Percentiles rank a stretch among this genome's conserved stretches.
These are phyloP conservation scores for Backusella circina DNA, from an alignment of 192 early-diverging fungal genomes.

Conservation along the genomic window DNA sequence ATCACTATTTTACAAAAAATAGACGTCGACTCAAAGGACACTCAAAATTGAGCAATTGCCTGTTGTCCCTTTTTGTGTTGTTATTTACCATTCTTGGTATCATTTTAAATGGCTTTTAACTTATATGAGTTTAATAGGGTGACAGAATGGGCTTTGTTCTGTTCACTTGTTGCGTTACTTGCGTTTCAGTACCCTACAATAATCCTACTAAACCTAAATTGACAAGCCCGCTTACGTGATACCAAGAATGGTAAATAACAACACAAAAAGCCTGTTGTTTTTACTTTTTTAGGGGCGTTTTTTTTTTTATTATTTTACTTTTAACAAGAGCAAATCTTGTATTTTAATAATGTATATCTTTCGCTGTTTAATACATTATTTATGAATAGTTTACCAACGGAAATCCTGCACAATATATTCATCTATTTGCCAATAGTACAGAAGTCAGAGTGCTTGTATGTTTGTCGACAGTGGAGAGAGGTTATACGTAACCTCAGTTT, in stretches of 20 bases:
- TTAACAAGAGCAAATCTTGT: neutral
- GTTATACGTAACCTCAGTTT: neutral
- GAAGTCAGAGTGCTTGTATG: neutral
- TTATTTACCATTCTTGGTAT: no score
- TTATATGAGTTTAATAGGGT: neutral
- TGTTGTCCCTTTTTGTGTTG: no score
- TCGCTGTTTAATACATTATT: neutral
- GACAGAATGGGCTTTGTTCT: neutral
- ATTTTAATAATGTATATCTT: neutral
- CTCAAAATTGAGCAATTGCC: neutral
- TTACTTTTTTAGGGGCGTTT: no score
- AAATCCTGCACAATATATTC: neutral
- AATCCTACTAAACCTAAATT: neutral
- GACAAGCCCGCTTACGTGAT: neutral
- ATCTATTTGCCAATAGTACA: neutral
- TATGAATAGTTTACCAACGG: neutral
- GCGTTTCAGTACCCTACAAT: neutral
- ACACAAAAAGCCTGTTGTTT: neutral
- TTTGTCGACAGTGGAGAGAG: neutral
- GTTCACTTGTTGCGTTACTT: neutral
- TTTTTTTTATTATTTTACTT: neutral
- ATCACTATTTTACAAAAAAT: neutral
- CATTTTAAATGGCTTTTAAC: no score
- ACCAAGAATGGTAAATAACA: neutral
- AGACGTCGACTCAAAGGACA: neutral